Base-by-base conservation (phyloP, 176 grass and related monocot genomes). In the Ensete ventricosum region DNA sequence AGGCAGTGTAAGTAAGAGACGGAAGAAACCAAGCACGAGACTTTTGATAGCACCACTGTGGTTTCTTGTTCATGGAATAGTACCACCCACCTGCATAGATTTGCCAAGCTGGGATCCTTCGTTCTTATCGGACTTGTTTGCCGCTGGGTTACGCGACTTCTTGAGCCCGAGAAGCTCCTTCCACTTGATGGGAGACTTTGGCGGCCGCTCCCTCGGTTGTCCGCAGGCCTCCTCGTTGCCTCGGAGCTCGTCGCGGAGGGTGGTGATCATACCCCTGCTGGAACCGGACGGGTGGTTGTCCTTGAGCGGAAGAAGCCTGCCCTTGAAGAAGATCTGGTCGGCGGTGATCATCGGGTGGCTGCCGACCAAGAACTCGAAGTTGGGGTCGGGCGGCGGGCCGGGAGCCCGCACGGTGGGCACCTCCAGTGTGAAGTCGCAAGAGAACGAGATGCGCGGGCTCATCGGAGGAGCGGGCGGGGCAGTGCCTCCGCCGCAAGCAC, bases 331-430 rank as follows among this genome's bases (percentile, higher is more conserved):
- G 51, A 99, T 84, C 86, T 99, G 90, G 63, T 99, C 95, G 43
- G 91, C 95, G 7, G 88, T 88, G 81, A 94, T 99, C 95, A 94
- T 94, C 24, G 84, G 91, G 84, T 85, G 91, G 79, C 90, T 89
- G 26, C 86, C 91, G 11, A 99, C 91, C 12, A 84, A 91, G 88
- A 99, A 99, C 84, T 99, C 95, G 69, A 99, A 99, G 86, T 99
- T 88, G 9, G 88, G 77, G 73, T 99, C 88, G 3, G 85, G 83
- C 8, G 80, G 76, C 0, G 74, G 60, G 0, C 73, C 62, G 1
- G 72, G 67, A 29, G 29, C 69, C 13, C 67, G 20, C 54, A 22
- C 54, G 2, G 78, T 71, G 11, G 89, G 94, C 82, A 78, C 87
- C 65, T 99, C 95, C 9, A 94, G 81, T 16, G 83, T 81, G 86